Evolutionary conservation across 768 basidiomycete species (phyloP).

Genomic region (Phanerochaete carnosa): DNA sequence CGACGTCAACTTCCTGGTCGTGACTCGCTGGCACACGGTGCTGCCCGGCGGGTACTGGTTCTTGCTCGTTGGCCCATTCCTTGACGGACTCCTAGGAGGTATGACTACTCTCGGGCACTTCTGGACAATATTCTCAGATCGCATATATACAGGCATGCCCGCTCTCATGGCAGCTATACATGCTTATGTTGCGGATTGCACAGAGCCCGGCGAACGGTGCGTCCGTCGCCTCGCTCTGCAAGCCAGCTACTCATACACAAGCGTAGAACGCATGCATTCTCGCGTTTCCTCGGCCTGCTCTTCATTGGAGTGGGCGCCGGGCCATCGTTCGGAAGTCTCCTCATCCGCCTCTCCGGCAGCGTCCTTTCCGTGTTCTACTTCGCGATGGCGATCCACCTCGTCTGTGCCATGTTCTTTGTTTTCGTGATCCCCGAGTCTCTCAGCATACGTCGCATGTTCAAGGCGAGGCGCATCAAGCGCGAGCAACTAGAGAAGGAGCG

Average conservation of each 20-base stretch:
- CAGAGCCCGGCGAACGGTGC: conserved; percentile 51
- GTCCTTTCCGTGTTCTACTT: conserved; percentile 72
- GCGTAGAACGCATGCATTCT: conserved; percentile 60
- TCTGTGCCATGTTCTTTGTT: conserved; percentile 48
- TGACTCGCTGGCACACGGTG: conserved; percentile 50
- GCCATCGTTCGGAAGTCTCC: conserved; percentile 64
- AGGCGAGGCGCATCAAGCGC: conserved; percentile 33
- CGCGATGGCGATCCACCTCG: conserved; percentile 44
- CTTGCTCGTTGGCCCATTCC: conserved; percentile 56
- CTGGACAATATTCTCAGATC: conserved; percentile 53
- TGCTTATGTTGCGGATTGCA: conserved; percentile 73
- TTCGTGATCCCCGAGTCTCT: conserved; percentile 79
- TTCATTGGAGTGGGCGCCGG: conserved; percentile 78
- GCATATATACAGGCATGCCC: conserved; percentile 40
- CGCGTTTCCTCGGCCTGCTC: conserved; percentile 60
- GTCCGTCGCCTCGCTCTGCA: background rate
- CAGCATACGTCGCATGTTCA: conserved; percentile 44
- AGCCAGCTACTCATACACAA: background rate
- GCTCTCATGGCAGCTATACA: conserved; percentile 50
- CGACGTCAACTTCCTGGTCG: conserved; percentile 67
- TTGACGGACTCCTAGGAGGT: conserved; percentile 71
- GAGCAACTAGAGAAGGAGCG: conserved; percentile 28
- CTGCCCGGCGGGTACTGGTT: conserved; percentile 86
- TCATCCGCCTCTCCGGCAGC: conserved; percentile 55
- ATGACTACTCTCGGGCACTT: conserved; percentile 45